Percentiles rank a stretch among this genome's conserved stretches.
phyloP scores from a whole-genome alignment of 768 basidiomycete species.

The Podaxis rugospora region DNA sequence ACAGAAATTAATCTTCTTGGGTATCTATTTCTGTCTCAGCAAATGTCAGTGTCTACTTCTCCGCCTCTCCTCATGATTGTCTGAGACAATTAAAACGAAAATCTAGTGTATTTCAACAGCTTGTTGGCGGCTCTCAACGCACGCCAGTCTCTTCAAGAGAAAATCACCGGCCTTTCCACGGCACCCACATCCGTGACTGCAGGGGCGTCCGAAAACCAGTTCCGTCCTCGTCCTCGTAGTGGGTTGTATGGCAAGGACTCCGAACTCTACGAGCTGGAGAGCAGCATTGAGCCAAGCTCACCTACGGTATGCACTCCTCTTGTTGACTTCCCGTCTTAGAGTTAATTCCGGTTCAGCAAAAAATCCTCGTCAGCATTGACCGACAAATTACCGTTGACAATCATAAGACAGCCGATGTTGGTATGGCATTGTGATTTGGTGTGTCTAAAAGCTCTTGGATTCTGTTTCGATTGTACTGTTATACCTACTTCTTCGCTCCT shows the following conservation, averaged over 20 bases:
- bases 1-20: conserved; percentile 20
- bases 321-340: background rate
- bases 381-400: background rate
- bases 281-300: background rate
- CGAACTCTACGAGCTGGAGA: conserved; percentile 2
- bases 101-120: conserved; percentile 19
- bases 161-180: conserved; percentile 1
- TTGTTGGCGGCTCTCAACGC: conserved; percentile 18
- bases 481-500: background rate
- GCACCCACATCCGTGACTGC: conserved; percentile 3
- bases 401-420: background rate
- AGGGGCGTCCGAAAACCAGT: background rate
- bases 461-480: background rate
- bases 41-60: conserved; percentile 15
- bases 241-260: background rate
- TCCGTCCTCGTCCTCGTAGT: background rate
- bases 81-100: background rate
- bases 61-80: background rate
- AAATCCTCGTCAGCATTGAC: conserved; percentile 2
- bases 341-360: background rate
- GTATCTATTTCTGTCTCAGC: conserved; percentile 22
- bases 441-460: background rate
- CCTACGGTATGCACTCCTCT: background rate
- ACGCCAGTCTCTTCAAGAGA: conserved; percentile 9
- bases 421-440: background rate